phyloP scores from a whole-genome alignment of 1,139 yeast genomes.

The Magnusiomyces paraingens region DNA sequence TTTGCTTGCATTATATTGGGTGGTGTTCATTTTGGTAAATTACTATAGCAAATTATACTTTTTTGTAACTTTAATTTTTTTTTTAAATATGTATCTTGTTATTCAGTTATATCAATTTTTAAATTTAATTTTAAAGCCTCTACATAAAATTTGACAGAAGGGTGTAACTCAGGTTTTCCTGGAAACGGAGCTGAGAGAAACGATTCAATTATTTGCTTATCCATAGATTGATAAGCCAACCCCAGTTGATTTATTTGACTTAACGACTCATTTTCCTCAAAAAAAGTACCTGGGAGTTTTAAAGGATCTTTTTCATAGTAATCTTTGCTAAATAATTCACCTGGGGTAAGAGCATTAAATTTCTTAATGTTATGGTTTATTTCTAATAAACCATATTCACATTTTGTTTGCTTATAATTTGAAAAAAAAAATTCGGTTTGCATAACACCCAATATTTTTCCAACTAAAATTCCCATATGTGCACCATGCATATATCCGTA shows the following conservation, averaged over 20 bases:
- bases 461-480: constrained; percentile 51
- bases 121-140: not conserved
- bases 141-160: not conserved
- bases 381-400: no score
- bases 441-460: constrained; percentile 48
- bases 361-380: no score
- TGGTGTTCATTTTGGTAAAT: constrained; percentile 97
- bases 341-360: constrained; percentile 41
- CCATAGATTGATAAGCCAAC: constrained; percentile 18
- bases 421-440: constrained; percentile 19
- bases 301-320: constrained; percentile 46
- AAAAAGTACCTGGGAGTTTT: constrained; percentile 27
- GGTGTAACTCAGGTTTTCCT: not conserved
- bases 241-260: no score
- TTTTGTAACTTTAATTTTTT: not conserved
- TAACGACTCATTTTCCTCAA: constrained; percentile 10
- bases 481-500: constrained; percentile 68
- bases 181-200: constrained; percentile 8
- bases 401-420: no score
- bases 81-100: not conserved
- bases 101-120: not conserved
- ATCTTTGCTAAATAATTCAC: constrained; percentile 40
- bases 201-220: constrained; percentile 33
- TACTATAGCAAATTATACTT: not conserved
- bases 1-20: constrained; percentile 95